phyloP scores from a whole-genome alignment of 495 filamentous ascomycete species.

The Terfezia claveryi region DNA sequence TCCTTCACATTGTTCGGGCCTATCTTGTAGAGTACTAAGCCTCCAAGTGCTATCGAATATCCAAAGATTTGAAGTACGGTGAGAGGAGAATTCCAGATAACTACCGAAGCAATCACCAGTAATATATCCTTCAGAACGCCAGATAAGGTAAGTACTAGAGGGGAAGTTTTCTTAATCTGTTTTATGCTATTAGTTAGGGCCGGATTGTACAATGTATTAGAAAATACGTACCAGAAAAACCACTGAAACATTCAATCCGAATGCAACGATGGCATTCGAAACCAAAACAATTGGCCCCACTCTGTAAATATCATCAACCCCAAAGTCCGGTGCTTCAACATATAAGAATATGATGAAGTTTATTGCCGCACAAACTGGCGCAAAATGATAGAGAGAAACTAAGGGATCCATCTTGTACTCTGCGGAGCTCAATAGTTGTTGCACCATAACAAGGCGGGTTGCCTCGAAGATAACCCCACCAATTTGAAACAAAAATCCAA shows the following conservation, averaged over 20 bases:
- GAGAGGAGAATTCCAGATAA: conserved; percentile 72
- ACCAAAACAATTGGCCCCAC: conserved; percentile 57
- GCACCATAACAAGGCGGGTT: conserved; percentile 75
- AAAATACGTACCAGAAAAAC: conserved; percentile 69
- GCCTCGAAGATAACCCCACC: conserved; percentile 76
- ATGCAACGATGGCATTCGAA: conserved; percentile 62
- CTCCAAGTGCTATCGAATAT: conserved; percentile 72
- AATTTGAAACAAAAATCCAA: conserved; percentile 70
- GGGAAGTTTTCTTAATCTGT: conserved; percentile 92
- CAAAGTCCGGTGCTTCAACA: conserved; percentile 51
- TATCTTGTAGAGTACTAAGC: conserved; percentile 95
- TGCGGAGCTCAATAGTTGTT: conserved; percentile 63
- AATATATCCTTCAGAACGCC: conserved; percentile 98
- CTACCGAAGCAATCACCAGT: conserved; percentile 69
- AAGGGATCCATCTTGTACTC: conserved; percentile 97
- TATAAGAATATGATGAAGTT: conserved; percentile 60
- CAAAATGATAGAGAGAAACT: conserved; percentile 91
- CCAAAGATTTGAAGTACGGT: conserved; percentile 74
- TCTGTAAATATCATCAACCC: conserved; percentile 46
- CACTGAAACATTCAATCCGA: conserved; percentile 77
- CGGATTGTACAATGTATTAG: not conserved
- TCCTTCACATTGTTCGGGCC: conserved; percentile 39
- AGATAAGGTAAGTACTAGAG: conserved; percentile 87
- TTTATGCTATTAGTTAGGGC: not conserved
- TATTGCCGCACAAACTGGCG: conserved; percentile 77